Base-by-base conservation (phyloP, 2,329 filamentous ascomycete species). In the Aspergillus sp. region DNA sequence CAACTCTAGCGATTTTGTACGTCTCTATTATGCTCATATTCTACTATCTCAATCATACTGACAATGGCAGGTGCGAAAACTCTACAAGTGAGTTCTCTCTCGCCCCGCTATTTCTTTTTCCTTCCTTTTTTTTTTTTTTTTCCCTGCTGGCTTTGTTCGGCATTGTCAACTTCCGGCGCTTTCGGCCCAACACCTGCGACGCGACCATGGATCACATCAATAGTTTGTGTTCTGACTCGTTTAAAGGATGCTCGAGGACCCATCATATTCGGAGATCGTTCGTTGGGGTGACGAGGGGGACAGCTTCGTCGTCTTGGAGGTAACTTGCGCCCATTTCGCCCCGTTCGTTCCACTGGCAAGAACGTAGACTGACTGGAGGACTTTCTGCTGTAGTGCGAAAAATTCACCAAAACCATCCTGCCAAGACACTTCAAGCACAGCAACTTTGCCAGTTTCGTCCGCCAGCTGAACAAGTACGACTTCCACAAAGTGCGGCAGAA, bases 361-460 rank as follows among this genome's bases (percentile, higher is more conserved):
- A 49, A 23, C 23, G 20, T 13, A 38, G 35, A 44, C 60, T 63
- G 49, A 60, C 46, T 41, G 23, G 17, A 45, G 27, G 9, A 44
- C 33, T 17, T 48, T 37, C n/a, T 37, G 43, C 45, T 50, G 22
- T 67, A 96, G 91, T 95, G 94, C 69, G 91, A 97, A 68, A 95
- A 95, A 69, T 98, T 98, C 64, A 97, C 93, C 19, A 95, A 96
- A 68, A 86, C 88, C 35, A 95, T 98, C 60, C 81, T 98, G 13
- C 93, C 93, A 2, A 96, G 97, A 66, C 90, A 97, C 63, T 98
- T 98, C 77, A 98, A 98, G 71, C 93, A 97, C 72, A 95, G 89
- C 79, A 96, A 96, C 68, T 96, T 96, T 74, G 90, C 90, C 27
- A 95, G 90, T 70, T 96, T 96, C 65, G 90, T 96, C 49, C 86